These are phyloP conservation scores for Phanerochaete carnosa DNA, from an alignment of 768 basidiomycete species.

Conservation along the genomic window DNA sequence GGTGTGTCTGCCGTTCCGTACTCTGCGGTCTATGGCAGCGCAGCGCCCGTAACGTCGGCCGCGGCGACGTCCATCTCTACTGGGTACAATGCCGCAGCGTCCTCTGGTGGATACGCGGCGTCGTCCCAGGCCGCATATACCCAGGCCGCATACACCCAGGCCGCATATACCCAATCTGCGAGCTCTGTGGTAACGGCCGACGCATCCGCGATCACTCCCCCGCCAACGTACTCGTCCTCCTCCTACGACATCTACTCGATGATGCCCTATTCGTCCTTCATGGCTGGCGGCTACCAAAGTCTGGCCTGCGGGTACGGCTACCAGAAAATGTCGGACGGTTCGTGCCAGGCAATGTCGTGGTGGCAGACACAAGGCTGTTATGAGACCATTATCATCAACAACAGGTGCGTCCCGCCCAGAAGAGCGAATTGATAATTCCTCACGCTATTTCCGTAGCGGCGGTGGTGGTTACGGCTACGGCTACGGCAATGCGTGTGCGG, in stretches of 20 bases:
- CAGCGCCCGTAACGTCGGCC: constrained; percentile 29
- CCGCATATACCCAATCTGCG: constrained; percentile 15
- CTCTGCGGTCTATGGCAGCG: constrained; percentile 25
- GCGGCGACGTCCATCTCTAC: neutral
- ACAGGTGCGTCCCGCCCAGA: constrained; percentile 14
- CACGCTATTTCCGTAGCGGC: constrained; percentile 4
- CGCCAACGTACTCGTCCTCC: constrained; percentile 30
- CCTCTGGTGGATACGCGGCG: neutral
- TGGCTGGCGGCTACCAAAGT: constrained; percentile 59
- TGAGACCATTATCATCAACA: constrained; percentile 58
- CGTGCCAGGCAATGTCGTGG: constrained; percentile 56
- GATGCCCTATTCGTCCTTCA: constrained; percentile 62
- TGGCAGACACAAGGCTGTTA: constrained; percentile 59
- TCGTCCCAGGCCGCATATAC: neutral
- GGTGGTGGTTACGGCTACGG: constrained; percentile 13
- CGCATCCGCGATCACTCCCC: constrained; percentile 27
- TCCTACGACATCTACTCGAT: constrained; percentile 28
- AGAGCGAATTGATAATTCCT: too few species aligned
- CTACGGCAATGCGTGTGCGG: neutral
- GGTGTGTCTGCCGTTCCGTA: constrained; percentile 31
- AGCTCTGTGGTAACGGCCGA: constrained; percentile 14
- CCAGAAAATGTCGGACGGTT: constrained; percentile 50
- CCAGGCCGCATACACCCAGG: constrained; percentile 3
- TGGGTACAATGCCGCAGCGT: neutral
- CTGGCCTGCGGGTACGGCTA: constrained; percentile 73